Evolutionary conservation across 2,329 filamentous ascomycete species (phyloP).

Genomic region (Paracoccidioides lutzii): DNA sequence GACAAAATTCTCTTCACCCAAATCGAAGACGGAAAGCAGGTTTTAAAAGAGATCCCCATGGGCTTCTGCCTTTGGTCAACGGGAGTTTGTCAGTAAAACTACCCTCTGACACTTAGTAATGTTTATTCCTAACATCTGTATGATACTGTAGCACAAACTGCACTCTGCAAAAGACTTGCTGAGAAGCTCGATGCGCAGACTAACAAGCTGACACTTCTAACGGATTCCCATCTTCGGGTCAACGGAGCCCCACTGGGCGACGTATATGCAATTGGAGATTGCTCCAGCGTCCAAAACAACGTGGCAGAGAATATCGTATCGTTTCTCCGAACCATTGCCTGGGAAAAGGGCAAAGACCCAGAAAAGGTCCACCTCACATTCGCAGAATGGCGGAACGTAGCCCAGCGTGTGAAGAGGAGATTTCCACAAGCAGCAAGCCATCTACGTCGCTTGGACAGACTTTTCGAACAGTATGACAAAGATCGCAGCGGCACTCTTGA

Average conservation of each 20-base stretch:
- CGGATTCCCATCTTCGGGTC: conserved; percentile 81
- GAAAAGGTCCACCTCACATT: conserved; percentile 80
- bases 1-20: conserved; percentile 87
- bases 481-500: conserved; percentile 88
- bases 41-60: conserved; percentile 90
- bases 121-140: conserved; percentile 4
- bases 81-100: conserved; percentile 48
- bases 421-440: conserved; percentile 87
- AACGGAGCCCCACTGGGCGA: conserved; percentile 82
- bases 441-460: conserved; percentile 73
- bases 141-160: conserved; percentile 49
- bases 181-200: conserved; percentile 66
- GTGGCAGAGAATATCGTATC: conserved; percentile 79
- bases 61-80: conserved; percentile 98
- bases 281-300: conserved; percentile 94
- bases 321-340: conserved; percentile 79
- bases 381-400: conserved; percentile 74
- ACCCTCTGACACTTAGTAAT: not conserved
- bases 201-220: conserved; percentile 86
- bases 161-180: conserved; percentile 64
- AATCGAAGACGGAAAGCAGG: conserved; percentile 56
- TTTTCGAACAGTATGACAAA: conserved; percentile 85
- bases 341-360: conserved; percentile 82
- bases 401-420: conserved; percentile 67
- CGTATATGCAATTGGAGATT: conserved; percentile 94